These are phyloP conservation scores for Neopestalotiopsis rosae DNA, from an alignment of 2,329 filamentous ascomycete genomes.

Conservation along the genomic window DNA sequence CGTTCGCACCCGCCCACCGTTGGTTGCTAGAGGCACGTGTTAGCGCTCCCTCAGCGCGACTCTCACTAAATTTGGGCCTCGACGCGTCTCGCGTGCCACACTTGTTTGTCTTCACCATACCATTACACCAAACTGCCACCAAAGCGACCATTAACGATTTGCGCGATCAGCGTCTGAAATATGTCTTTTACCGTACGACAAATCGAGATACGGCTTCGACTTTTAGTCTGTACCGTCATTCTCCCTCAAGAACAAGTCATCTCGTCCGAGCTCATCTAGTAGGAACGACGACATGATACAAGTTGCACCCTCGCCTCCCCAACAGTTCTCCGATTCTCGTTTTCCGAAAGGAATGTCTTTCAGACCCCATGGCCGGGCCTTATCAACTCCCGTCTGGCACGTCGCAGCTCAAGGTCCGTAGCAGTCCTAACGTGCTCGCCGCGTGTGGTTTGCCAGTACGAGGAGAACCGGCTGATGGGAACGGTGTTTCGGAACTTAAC, in stretches of 20 bases:
- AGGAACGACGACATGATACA: constrained; percentile 38
- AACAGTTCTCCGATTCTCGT: constrained; percentile 78
- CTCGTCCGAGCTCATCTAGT: constrained; percentile 44
- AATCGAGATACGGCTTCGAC: constrained; percentile 39
- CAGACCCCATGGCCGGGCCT: constrained; percentile 47
- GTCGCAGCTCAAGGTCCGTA: constrained; percentile 66
- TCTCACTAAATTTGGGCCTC: not conserved
- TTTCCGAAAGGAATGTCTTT: constrained; percentile 72
- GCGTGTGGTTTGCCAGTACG: constrained; percentile 50
- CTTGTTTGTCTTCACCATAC: constrained; percentile 1
- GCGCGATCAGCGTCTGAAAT: constrained; percentile 35
- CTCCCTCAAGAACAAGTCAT: constrained; percentile 44
- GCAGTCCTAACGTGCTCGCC: constrained; percentile 55
- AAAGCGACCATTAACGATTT: constrained; percentile 13
- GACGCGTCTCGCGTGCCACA: not conserved
- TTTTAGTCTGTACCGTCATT: constrained; percentile 24
- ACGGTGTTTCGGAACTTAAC: constrained; percentile 89
- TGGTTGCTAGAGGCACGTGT: constrained; percentile 6
- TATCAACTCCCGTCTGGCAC: constrained; percentile 45
- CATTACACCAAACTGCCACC: not conserved
- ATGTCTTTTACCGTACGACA: constrained; percentile 26
- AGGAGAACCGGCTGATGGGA: constrained; percentile 50
- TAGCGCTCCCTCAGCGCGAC: constrained; percentile 4
- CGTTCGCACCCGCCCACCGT: not conserved
- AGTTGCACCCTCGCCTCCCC: constrained; percentile 75